Percentiles rank a stretch among this genome's conserved stretches.
Evolutionary conservation across 2,329 filamentous ascomycete genomes (phyloP).

Genomic region (Botryotinia calthae): DNA sequence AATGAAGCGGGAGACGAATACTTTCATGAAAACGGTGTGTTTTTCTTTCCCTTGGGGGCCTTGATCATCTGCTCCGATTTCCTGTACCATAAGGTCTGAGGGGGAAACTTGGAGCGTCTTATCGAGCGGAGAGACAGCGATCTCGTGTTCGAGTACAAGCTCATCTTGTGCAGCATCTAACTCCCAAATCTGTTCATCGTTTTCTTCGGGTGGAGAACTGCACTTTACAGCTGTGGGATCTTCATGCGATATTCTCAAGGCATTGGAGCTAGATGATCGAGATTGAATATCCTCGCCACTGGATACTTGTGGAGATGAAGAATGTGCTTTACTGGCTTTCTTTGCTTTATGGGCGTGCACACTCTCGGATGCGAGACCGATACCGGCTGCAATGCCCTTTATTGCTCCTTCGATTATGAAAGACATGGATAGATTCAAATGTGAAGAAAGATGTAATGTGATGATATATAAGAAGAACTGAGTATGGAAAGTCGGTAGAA

Average conservation of each 20-base stretch:
- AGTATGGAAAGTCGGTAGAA: not conserved
- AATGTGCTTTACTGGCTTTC: not conserved
- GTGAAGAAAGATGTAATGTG: not conserved
- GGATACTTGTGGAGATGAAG: not conserved
- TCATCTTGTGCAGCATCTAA: conserved; percentile 29
- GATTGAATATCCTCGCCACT: not conserved
- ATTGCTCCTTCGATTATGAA: conserved; percentile 9
- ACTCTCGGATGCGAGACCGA: conserved; percentile 34
- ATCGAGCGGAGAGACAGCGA: too few relatives aligned
- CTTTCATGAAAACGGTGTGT: not conserved
- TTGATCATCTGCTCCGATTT: not conserved
- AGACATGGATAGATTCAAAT: not conserved
- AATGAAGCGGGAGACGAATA: not conserved
- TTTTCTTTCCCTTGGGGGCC: not conserved
- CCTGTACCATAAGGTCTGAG: not conserved
- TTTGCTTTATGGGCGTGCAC: conserved; percentile 16
- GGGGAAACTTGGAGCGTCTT: not conserved
- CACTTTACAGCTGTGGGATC: not conserved
- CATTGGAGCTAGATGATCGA: not conserved
- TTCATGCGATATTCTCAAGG: not conserved
- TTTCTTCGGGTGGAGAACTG: conserved; percentile 19
- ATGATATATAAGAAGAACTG: not conserved
- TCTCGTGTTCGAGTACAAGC: not conserved
- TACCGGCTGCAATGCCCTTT: conserved; percentile 29
- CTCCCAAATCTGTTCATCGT: conserved; percentile 32